These are phyloP conservation scores for Sporodiniella umbellata DNA, from an alignment of 371 early-diverging fungal genomes.

Conservation along the genomic window DNA sequence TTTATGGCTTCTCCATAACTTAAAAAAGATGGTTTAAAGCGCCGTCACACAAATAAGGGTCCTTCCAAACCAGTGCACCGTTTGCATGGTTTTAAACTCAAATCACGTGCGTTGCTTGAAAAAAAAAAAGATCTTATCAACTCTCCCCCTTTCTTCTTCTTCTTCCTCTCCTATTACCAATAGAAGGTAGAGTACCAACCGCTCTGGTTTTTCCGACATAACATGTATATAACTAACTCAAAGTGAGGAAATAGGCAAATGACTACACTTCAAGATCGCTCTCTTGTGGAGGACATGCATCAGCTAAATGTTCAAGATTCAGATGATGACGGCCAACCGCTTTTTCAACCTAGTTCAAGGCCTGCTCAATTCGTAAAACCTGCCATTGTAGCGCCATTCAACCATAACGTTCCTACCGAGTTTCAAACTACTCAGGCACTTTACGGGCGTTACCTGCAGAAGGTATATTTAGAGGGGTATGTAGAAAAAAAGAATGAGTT, in stretches of 20 bases:
- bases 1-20: no score
- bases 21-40: not conserved
- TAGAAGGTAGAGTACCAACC: not conserved
- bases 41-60: not conserved
- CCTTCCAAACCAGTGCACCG: not conserved
- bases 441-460: constrained; percentile 58
- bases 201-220: no score
- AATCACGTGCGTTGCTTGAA: not conserved
- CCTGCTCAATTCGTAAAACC: constrained; percentile 36
- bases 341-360: constrained; percentile 15
- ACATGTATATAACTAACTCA: no score
- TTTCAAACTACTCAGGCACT: constrained; percentile 30
- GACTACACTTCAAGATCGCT: not conserved
- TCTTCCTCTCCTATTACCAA: not conserved
- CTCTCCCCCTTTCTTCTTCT: not conserved
- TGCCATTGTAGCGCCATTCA: no score
- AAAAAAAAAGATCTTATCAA: not conserved
- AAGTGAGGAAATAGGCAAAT: not conserved
- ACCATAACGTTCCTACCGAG: no score
- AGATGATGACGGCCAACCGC: constrained; percentile 20
- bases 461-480: constrained; percentile 66
- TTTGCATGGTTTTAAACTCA: not conserved
- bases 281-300: not conserved
- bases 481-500: constrained; percentile 61
- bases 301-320: not conserved